Conservation (phyloP, 306 rosid genomes). For the Casuarina equisetifolia region DNA sequence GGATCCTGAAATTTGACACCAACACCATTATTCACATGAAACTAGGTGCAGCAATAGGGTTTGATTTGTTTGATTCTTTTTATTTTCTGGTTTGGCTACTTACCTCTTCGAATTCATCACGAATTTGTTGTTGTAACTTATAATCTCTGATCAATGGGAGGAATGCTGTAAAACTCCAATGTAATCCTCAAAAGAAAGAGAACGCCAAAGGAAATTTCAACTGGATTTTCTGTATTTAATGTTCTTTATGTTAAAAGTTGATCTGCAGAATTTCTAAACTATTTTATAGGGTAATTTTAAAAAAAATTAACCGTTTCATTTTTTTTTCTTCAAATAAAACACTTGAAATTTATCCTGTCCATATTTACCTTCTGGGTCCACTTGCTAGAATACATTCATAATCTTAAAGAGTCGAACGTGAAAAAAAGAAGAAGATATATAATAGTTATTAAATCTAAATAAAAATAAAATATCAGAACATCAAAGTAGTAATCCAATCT, state of each 20-base stretch:
- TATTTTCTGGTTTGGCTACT: background rate
- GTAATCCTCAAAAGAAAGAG: background rate
- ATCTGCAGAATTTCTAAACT: too few relatives aligned
- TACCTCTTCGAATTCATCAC: conserved; percentile 7
- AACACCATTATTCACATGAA: background rate
- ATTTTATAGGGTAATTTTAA: too few relatives aligned
- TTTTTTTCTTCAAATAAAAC: too few relatives aligned
- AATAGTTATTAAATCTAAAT: too few relatives aligned
- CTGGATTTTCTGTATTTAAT: background rate
- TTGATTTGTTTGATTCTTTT: conserved; percentile 15
- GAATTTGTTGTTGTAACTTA: conserved; percentile 5
- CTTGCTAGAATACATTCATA: too few relatives aligned
- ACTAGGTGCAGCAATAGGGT: background rate
- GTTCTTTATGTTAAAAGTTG: background rate
- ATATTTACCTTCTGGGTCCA: too few relatives aligned
- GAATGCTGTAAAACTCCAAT: background rate
- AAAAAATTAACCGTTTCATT: too few relatives aligned
- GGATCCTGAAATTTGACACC: conserved; percentile 18
- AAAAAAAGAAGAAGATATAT: too few relatives aligned
- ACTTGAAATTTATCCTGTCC: too few relatives aligned
- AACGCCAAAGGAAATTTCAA: background rate
- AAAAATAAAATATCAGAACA: too few relatives aligned
- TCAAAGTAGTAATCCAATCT: too few relatives aligned
- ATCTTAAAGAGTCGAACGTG: too few relatives aligned
- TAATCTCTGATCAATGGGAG: conserved; percentile 20